Evolutionary conservation across 164 flowering plant species (phyloP).

Genomic region (Vitis rupestris): DNA sequence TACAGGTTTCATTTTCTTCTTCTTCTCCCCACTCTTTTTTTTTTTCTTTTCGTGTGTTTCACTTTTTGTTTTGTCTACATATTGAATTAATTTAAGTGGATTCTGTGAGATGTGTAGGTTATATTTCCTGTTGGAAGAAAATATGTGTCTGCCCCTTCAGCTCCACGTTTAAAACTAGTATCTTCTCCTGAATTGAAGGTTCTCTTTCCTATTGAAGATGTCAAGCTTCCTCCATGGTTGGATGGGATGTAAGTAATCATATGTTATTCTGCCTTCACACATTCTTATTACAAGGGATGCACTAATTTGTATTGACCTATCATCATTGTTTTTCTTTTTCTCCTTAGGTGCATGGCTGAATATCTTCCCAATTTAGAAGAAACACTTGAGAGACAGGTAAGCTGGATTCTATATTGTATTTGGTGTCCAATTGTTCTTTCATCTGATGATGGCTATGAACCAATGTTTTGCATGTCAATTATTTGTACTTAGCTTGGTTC

Average conservation of each 20-base stretch:
- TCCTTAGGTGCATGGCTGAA: slow-evolving; percentile 91
- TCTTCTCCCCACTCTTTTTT: not conserved
- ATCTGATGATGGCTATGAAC: slow-evolving; percentile 5
- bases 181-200: slow-evolving; percentile 72
- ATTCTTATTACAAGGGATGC: not conserved
- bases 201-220: slow-evolving; percentile 77
- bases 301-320: not conserved
- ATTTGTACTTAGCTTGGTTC: not conserved
- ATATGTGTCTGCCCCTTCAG: slow-evolving; percentile 45
- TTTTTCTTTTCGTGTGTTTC: not conserved
- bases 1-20: slow-evolving; percentile 54
- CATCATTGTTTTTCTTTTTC: slow-evolving; percentile 8
- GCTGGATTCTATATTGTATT: slow-evolving; percentile 8
- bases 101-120: slow-evolving; percentile 45
- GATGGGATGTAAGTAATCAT: slow-evolving; percentile 77
- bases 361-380: slow-evolving; percentile 87
- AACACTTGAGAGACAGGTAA: slow-evolving; percentile 66
- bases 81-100: slow-evolving; percentile 1
- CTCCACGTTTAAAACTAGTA: slow-evolving; percentile 80
- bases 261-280: slow-evolving; percentile 5
- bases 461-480: not conserved
- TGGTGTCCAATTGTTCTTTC: not conserved
- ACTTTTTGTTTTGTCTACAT: not conserved
- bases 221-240: slow-evolving; percentile 86
- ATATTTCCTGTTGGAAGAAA: slow-evolving; percentile 65